Percentiles rank a stretch among this genome's conserved stretches.
Evolutionary conservation across 75 land plant species (phyloP).

Genomic region (Larix kaempferi): DNA sequence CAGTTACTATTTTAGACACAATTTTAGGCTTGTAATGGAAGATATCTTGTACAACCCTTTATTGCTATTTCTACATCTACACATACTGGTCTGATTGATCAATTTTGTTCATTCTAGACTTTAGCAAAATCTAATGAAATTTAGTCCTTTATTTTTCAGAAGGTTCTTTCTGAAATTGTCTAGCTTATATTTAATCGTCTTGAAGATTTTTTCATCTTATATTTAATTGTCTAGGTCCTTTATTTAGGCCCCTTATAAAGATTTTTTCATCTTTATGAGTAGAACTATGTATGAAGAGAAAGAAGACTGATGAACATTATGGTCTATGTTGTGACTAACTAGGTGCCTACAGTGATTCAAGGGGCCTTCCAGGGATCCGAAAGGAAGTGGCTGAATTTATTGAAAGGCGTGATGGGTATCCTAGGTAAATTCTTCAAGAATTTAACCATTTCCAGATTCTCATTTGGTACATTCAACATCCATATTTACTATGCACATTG

Average conservation of each 20-base stretch:
- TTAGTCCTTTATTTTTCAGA: background rate
- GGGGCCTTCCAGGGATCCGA: conserved; percentile 91
- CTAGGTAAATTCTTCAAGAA: conserved; percentile 52
- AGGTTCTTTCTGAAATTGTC: background rate
- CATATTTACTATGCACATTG: background rate
- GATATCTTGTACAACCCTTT: background rate
- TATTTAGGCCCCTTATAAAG: no score
- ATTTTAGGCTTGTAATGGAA: background rate
- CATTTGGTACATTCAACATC: background rate
- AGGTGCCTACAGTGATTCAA: conserved; percentile 99
- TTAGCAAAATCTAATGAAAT: background rate
- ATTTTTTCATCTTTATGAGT: conserved; percentile 6
- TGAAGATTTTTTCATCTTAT: no score
- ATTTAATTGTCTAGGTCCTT: no score
- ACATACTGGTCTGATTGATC: background rate
- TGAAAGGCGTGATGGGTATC: conserved; percentile 95
- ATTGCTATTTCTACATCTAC: background rate
- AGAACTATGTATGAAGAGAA: background rate
- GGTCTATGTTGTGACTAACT: conserved; percentile 10
- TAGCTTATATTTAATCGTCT: background rate
- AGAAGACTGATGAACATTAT: background rate
- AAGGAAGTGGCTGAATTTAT: conserved; percentile 96
- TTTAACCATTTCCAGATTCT: background rate
- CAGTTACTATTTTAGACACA: background rate
- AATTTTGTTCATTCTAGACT: background rate